A percentile compares a stretch with the other conserved stretches of the same genome.
phyloP scores from a whole-genome alignment of 805 yeast species.

The Myxozyma udenii region DNA sequence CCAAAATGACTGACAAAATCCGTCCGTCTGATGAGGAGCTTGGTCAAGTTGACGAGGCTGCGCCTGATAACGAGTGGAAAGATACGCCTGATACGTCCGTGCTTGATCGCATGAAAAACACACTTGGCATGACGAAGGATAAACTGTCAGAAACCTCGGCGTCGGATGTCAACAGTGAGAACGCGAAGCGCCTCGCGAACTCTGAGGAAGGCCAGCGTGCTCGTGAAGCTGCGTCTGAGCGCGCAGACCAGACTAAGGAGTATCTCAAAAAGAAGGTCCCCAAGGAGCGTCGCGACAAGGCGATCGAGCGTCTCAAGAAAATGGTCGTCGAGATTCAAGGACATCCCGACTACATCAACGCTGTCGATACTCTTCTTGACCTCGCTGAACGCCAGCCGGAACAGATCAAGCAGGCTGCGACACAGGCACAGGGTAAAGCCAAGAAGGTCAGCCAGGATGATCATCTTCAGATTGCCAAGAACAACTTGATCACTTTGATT shows the following conservation, averaged over 20 bases:
- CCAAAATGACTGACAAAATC: slow-evolving; percentile 6
- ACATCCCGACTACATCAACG: slow-evolving; percentile 25
- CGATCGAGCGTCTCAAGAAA: slow-evolving; percentile 17
- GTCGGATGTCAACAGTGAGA: not conserved
- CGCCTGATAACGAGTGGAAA: slow-evolving; percentile 19
- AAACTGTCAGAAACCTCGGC: not conserved
- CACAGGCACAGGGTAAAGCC: not conserved
- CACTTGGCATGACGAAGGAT: not conserved
- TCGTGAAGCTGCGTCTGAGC: slow-evolving; percentile 1
- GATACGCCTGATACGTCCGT: slow-evolving; percentile 14
- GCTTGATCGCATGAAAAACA: not conserved
- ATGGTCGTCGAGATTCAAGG: slow-evolving; percentile 28
- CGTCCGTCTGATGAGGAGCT: slow-evolving; percentile 23
- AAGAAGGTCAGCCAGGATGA: slow-evolving; percentile 17
- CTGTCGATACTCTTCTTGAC: slow-evolving; percentile 23
- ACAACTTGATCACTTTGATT: slow-evolving; percentile 14
- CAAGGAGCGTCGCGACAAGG: slow-evolving; percentile 22
- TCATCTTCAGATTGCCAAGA: slow-evolving; percentile 15
- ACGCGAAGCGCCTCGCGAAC: not conserved
- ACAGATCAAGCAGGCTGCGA: not conserved
- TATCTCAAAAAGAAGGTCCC: slow-evolving; percentile 21
- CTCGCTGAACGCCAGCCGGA: slow-evolving; percentile 18
- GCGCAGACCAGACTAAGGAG: slow-evolving; percentile 2
- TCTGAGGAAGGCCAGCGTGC: slow-evolving; percentile 2
- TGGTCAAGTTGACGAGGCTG: slow-evolving; percentile 18